These are phyloP conservation scores for Schizochytrium sp. DNA, from an alignment of 108 stramenopile genomes.

Conservation along the genomic window DNA sequence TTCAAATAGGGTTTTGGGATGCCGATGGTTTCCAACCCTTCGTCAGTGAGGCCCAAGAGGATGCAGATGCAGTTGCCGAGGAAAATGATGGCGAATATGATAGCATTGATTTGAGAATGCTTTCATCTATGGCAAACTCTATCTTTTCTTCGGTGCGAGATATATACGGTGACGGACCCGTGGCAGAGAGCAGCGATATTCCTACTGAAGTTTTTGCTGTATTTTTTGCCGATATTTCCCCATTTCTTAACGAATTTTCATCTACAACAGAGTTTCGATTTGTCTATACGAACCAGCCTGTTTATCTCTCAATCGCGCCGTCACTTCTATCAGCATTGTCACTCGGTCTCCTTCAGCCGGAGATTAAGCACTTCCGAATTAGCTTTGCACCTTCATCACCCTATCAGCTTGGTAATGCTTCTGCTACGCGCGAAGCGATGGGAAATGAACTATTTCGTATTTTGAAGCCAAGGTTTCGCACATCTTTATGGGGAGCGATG, in stretches of 20 bases:
- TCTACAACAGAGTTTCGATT: neutral
- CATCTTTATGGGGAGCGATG: slow-evolving; percentile 9
- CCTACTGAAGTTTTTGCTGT: neutral
- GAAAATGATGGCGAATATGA: neutral
- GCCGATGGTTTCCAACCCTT: neutral
- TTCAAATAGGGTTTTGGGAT: neutral
- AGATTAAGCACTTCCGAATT: neutral
- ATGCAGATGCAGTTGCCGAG: neutral
- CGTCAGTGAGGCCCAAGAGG: neutral
- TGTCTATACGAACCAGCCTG: slow-evolving; percentile 45
- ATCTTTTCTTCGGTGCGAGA: neutral
- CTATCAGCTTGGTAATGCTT: neutral
- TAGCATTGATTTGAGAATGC: neutral
- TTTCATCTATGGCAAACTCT: neutral
- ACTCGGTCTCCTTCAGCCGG: neutral
- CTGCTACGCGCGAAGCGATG: neutral
- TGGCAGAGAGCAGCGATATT: neutral
- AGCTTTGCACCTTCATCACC: neutral
- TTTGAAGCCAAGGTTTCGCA: neutral
- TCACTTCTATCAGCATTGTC: neutral
- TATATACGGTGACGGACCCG: slow-evolving; percentile 12
- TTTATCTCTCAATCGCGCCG: slow-evolving; percentile 24
- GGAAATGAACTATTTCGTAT: slow-evolving; percentile 34
- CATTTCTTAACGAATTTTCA: neutral
- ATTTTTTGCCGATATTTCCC: neutral